Conservation (phyloP, 371 early-diverging fungal genomes). For the Mortierella sp. region DNA sequence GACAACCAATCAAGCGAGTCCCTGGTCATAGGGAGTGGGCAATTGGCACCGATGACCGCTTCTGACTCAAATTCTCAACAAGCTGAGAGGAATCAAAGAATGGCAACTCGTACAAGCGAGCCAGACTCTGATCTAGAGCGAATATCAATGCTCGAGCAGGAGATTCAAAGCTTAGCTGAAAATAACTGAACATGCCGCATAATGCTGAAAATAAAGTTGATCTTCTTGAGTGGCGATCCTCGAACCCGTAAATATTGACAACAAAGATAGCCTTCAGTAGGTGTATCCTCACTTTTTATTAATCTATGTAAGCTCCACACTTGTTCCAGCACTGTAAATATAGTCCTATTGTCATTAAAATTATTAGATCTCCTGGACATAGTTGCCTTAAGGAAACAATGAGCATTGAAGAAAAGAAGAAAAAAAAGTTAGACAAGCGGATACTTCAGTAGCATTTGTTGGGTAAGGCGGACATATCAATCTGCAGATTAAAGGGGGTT, state of each 20-base stretch:
- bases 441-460: background rate
- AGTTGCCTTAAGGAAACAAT: constrained; percentile 44
- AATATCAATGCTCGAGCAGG: background rate
- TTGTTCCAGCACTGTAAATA: background rate
- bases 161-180: background rate
- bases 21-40: too few relatives aligned
- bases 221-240: background rate
- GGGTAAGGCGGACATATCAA: background rate
- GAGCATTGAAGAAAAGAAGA: background rate
- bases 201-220: background rate
- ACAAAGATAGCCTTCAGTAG: too few relatives aligned
- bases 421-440: background rate
- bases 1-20: too few relatives aligned
- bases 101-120: background rate
- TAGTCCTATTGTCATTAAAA: too few relatives aligned
- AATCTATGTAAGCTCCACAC: background rate
- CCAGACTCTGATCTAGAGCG: background rate
- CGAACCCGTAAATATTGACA: background rate
- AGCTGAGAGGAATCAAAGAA: background rate
- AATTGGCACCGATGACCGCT: too few relatives aligned
- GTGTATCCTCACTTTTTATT: background rate
- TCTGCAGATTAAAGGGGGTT: background rate
- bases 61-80: background rate
- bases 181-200: background rate
- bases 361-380: constrained; percentile 39